Evolutionary conservation across 352 stramenopile genomes (phyloP).

Genomic region (Albugo candida): DNA sequence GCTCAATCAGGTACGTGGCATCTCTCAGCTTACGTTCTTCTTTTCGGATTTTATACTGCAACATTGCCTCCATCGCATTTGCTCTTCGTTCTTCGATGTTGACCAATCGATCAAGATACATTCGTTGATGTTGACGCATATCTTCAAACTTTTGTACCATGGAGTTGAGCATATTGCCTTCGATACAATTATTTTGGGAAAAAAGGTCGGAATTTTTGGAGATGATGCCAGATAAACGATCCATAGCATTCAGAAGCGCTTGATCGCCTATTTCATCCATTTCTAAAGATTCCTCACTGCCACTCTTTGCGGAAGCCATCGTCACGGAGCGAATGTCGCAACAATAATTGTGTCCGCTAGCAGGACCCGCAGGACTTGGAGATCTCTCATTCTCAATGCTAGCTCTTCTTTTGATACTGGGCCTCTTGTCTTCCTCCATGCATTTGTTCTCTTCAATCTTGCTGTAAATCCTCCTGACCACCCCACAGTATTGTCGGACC

Average conservation of each 20-base stretch:
- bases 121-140: constrained; percentile 24
- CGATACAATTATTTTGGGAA: neutral
- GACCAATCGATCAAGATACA: constrained; percentile 24
- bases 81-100: constrained; percentile 46
- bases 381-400: too few species aligned
- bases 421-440: too few species aligned
- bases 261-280: constrained; percentile 33
- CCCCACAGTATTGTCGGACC: too few species aligned
- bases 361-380: too few species aligned
- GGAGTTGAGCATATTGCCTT: too few species aligned
- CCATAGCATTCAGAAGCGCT: constrained; percentile 30
- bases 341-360: too few species aligned
- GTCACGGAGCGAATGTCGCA: too few species aligned
- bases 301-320: too few species aligned
- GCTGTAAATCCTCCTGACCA: too few species aligned
- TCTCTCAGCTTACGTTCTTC: constrained; percentile 4
- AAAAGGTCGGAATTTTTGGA: constrained; percentile 22
- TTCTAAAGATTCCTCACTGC: constrained; percentile 16
- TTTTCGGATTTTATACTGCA: constrained; percentile 43
- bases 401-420: too few species aligned
- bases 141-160: constrained; percentile 30
- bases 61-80: constrained; percentile 34
- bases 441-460: too few species aligned
- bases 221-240: constrained; percentile 37
- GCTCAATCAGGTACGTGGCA: too few species aligned